Evolutionary conservation across 2,329 filamentous ascomycete species (phyloP).

Genomic region (Moelleriella libera): DNA sequence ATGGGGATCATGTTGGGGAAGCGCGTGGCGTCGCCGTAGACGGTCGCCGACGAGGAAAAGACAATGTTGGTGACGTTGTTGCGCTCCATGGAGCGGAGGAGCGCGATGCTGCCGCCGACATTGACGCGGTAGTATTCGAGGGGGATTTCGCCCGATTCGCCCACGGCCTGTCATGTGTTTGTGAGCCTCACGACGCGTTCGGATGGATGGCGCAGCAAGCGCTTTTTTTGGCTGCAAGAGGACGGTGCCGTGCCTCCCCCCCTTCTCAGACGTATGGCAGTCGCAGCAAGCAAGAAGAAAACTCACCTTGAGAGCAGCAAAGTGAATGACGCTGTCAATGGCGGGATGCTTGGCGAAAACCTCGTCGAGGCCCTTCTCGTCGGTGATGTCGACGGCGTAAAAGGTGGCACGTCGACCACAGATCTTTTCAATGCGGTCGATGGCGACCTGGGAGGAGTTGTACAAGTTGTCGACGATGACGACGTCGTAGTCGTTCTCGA

Average conservation of each 20-base stretch:
- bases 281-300: background rate
- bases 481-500: slow-evolving; percentile 90
- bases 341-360: slow-evolving; percentile 81
- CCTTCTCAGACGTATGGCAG: too few relatives aligned
- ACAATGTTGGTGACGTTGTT: slow-evolving; percentile 94
- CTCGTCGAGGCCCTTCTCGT: slow-evolving; percentile 68
- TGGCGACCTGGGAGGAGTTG: slow-evolving; percentile 84
- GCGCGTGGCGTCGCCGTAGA: slow-evolving; percentile 94
- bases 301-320: slow-evolving; percentile 82
- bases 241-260: too few relatives aligned
- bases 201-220: too few relatives aligned
- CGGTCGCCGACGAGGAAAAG: slow-evolving; percentile 95
- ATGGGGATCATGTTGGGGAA: slow-evolving; percentile 98
- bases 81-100: slow-evolving; percentile 75
- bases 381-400: slow-evolving; percentile 75
- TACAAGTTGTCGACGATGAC: slow-evolving; percentile 93
- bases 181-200: too few relatives aligned
- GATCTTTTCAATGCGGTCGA: slow-evolving; percentile 93
- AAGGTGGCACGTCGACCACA: slow-evolving; percentile 77
- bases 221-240: too few relatives aligned
- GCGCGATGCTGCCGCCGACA: slow-evolving; percentile 78
- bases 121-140: slow-evolving; percentile 98
- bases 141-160: slow-evolving; percentile 85
- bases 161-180: slow-evolving; percentile 55
- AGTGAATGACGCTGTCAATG: slow-evolving; percentile 98